Evolutionary conservation across 768 basidiomycete genomes (phyloP), one percentile per base, ranked within the genome.

Genomic region (Suillus bovinus): DNA sequence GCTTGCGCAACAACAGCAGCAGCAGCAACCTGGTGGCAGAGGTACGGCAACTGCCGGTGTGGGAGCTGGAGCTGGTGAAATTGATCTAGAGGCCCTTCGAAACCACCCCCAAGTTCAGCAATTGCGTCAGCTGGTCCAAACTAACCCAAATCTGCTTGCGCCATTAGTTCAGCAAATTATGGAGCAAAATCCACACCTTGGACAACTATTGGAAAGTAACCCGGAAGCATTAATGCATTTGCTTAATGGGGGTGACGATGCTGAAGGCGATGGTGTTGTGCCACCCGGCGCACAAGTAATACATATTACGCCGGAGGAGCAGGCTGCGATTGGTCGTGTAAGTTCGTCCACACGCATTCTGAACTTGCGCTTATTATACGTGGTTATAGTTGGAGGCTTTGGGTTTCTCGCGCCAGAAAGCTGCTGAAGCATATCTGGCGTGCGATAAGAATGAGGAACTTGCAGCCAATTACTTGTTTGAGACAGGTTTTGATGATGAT

Each of bases 401-500:
- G 52, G 96, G 97, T 1, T 99, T 99, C 75, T 75, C 91, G 20
- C 84, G 93, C 44, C 82, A 94, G 49, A 79, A 80, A 0, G 96
- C 82, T n/a, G 77, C 96, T 39, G 86, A 98, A 75, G 97, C 97
- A 1, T 99, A 92, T 76, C 85, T 96, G 71, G 91, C 89, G 2
- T 98, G 96, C 75, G 97, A 94, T 74, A 94, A 93, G 83, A 94
- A 99, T 71, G 97, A 99, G 77, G 94, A 98, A 71, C 77, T 96
- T 22, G 95, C 97, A 10, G 97, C 96, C 16, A 97, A 97, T 71
- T 96, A 89, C 69, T 75, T 98, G 68, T 96, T 98, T 66, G 95
- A 96, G 68, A 69, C 77, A 60, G 79, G 80, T 33, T 88, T 86
- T 69, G 87, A 86, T 1, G 87, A 84, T 58, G 58, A 64, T 11